Percentiles rank a stretch among this genome's conserved stretches.
These are phyloP conservation scores for Pseudogymnoascus sp. DNA, from an alignment of 2,329 filamentous ascomycete genomes.

Conservation along the genomic window DNA sequence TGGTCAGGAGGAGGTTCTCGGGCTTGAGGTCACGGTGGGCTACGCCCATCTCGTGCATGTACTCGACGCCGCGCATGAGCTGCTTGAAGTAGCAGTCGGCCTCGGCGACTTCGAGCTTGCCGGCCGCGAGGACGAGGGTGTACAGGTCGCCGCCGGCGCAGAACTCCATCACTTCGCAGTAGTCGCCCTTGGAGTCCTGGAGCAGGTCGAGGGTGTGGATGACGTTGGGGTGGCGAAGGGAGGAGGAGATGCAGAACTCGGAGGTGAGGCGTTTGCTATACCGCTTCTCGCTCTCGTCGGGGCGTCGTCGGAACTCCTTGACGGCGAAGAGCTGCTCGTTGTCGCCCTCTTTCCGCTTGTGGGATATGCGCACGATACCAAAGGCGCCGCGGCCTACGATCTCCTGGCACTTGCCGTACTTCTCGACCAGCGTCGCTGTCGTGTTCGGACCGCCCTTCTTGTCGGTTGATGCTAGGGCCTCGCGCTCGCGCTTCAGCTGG, in stretches of 20 bases:
- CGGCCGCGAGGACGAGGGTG: conserved; percentile 81
- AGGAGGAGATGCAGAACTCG: conserved; percentile 97
- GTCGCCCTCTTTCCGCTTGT: conserved; percentile 79
- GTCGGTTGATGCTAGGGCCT: conserved; percentile 62
- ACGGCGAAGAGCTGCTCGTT: conserved; percentile 92
- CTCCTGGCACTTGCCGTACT: conserved; percentile 98
- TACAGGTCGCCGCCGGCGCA: conserved; percentile 95
- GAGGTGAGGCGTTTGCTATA: conserved; percentile 96
- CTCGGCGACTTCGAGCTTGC: conserved; percentile 84
- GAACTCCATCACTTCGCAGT: conserved; percentile 99
- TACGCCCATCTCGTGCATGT: conserved; percentile 99
- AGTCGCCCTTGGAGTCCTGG: conserved; percentile 93
- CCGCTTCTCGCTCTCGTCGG: conserved; percentile 91
- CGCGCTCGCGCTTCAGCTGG: conserved; percentile 81
- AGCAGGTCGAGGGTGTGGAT: conserved; percentile 95
- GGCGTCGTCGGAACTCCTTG: conserved; percentile 92
- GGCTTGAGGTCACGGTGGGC: conserved; percentile 95
- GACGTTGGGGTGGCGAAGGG: conserved; percentile 91
- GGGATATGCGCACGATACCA: conserved; percentile 93
- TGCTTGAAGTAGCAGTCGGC: conserved; percentile 99
- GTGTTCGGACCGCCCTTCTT: conserved; percentile 70
- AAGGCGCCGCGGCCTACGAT: conserved; percentile 94
- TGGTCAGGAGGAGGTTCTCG: conserved; percentile 90
- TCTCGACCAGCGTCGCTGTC: conserved; percentile 78
- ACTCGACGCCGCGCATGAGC: conserved; percentile 97